Percentiles rank a stretch among this genome's conserved stretches.
Evolutionary conservation across 768 basidiomycete species (phyloP).

Genomic region (Hysterangium stoloniferum): DNA sequence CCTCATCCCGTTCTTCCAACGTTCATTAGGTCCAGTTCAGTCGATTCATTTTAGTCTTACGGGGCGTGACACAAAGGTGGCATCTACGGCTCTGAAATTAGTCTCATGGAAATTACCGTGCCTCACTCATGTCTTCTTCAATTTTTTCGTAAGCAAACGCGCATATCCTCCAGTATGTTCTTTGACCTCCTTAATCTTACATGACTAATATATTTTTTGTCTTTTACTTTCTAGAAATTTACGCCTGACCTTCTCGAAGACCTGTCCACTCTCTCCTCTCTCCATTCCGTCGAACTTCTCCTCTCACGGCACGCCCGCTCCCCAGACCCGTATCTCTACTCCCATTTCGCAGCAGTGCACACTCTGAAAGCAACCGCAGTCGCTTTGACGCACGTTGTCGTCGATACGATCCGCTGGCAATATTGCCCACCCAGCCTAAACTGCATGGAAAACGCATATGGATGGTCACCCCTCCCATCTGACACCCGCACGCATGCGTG

Average conservation of each 20-base stretch:
- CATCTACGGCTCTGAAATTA: neutral
- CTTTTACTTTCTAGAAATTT: slow-evolving; percentile 7
- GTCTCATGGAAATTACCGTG: slow-evolving; percentile 4
- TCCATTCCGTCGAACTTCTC: slow-evolving; percentile 7
- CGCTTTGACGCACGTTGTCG: slow-evolving; percentile 3
- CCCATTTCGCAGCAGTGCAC: slow-evolving; percentile 10
- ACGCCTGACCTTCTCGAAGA: slow-evolving; percentile 7
- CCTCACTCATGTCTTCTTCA: slow-evolving; percentile 9
- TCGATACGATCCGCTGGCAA: slow-evolving; percentile 8
- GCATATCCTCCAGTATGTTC: slow-evolving; percentile 6
- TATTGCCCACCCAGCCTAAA: neutral
- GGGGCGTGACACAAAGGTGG: slow-evolving; percentile 5
- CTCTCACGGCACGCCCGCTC: slow-evolving; percentile 10
- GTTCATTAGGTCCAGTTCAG: slow-evolving; percentile 7
- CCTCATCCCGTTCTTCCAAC: slow-evolving; percentile 7
- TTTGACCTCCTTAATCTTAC: too few relatives aligned
- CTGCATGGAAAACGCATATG: neutral
- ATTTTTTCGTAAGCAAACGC: slow-evolving; percentile 11
- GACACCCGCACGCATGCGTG: slow-evolving; percentile 8
- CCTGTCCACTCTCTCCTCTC: slow-evolving; percentile 5
- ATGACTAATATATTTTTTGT: too few relatives aligned
- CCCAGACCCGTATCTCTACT: slow-evolving; percentile 6
- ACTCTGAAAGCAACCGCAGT: slow-evolving; percentile 8
- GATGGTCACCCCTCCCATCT: slow-evolving; percentile 10
- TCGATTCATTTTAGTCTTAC: slow-evolving; percentile 9